These are phyloP conservation scores for Capsella bursapastoris DNA, from an alignment of 345 rosid genomes.

Conservation along the genomic window DNA sequence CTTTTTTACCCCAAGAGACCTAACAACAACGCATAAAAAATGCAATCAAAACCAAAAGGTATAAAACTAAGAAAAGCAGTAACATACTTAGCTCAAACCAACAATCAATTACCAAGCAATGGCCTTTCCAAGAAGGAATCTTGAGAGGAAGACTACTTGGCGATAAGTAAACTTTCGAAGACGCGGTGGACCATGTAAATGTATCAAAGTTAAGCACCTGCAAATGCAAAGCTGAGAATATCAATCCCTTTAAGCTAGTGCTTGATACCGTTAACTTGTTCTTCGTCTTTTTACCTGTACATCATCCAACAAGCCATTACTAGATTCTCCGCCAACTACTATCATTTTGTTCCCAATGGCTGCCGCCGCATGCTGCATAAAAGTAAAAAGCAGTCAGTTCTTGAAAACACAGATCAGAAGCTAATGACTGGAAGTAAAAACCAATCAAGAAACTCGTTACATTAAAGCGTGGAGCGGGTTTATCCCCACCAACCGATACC, in stretches of 20 bases:
- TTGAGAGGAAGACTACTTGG: constrained; percentile 91
- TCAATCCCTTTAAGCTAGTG: constrained; percentile 3
- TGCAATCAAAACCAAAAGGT: background rate
- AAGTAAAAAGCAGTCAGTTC: constrained; percentile 5
- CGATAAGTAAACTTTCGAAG: constrained; percentile 91
- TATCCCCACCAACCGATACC: constrained; percentile 74
- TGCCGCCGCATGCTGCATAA: constrained; percentile 84
- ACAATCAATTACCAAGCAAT: constrained; percentile 67
- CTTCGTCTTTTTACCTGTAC: constrained; percentile 66
- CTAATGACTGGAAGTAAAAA: background rate
- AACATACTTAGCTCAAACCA: constrained; percentile 21
- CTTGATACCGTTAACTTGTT: background rate
- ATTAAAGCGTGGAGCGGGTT: constrained; percentile 82
- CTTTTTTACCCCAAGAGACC: constrained; percentile 98
- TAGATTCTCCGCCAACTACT: constrained; percentile 94
- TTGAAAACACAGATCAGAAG: constrained; percentile 15
- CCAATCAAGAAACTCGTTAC: constrained; percentile 46
- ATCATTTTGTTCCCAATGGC: constrained; percentile 94
- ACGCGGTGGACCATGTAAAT: constrained; percentile 76
- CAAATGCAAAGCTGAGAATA: constrained; percentile 28
- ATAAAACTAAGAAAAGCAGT: background rate
- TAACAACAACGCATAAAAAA: constrained; percentile 23
- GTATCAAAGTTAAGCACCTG: constrained; percentile 84
- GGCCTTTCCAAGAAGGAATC: constrained; percentile 98
- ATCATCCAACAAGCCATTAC: constrained; percentile 83